Base-by-base conservation (phyloP, 139 green algal species). In the Pleodorina starrii region DNA sequence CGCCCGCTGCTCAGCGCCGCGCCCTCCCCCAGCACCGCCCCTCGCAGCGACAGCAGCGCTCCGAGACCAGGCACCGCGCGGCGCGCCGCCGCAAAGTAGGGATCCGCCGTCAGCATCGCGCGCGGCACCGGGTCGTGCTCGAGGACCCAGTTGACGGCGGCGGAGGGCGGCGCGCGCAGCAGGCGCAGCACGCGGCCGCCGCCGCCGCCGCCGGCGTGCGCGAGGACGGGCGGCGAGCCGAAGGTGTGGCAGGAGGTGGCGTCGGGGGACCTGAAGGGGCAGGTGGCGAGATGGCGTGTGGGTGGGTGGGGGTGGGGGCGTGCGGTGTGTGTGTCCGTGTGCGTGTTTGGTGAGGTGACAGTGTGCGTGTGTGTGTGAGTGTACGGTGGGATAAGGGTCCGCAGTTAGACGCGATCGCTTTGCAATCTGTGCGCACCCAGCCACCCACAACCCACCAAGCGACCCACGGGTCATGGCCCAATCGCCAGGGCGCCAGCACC, bases 61-160 rank as follows among this genome's bases (percentile, higher is more conserved):
- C 21, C 38, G 44, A 90, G 72, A 5, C 72, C 85, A 25, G 71
- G 71, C 42, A 80, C 48, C 46, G 38, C 79, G 44, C 68, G 11
- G 63, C 93, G 90, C 40, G 94, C 38, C 0, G 90, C 79, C 11
- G 78, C 25, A 21, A 95, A 95, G 29, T 93, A 90, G 25, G 94
- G 94, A 85, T 96, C 94, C 0, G 93, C 93, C 12, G 87, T 94
- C n/a, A 96, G 90, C 86, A 97, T 83, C 4, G 94, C 94, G 0
- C 94, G 89, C 0, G 95, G 95, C 27, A 97, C 89, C 0, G 94
- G 95, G 82, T 97, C 95, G 69, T 95, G 92, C 43, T 95, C 88
- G 40, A 96, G 90, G n/a, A 95, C 93, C 89, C 95, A 97, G 90
- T 94, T 95, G 17, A 82, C 57, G 10, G 93, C 43, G 25, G 54